Evolutionary conservation across 768 basidiomycete genomes (phyloP).

Genomic region (Suillus subluteus): DNA sequence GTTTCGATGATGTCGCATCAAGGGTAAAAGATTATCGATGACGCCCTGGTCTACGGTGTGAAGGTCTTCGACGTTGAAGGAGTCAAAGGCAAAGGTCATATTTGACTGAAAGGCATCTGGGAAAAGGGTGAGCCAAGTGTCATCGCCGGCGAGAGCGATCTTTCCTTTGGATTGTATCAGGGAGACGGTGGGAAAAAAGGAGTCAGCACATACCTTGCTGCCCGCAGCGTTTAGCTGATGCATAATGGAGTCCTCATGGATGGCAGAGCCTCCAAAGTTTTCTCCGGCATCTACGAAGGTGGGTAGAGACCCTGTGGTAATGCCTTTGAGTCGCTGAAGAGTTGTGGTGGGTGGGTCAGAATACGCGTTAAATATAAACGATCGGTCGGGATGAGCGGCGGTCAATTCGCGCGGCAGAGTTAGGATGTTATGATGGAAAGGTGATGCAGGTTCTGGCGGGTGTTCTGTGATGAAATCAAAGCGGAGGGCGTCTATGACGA

Average conservation of each 20-base stretch:
- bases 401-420: constrained; percentile 79
- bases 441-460: constrained; percentile 57
- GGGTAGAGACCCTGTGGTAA: constrained; percentile 93
- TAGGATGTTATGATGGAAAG: constrained; percentile 81
- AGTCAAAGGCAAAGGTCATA: constrained; percentile 87
- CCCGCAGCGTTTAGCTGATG: constrained; percentile 65
- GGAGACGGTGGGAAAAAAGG: neutral
- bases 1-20: constrained; percentile 50
- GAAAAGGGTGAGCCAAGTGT: constrained; percentile 94
- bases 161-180: constrained; percentile 37
- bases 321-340: constrained; percentile 90
- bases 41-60: constrained; percentile 96
- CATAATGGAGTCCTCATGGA: constrained; percentile 87
- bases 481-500: constrained; percentile 91
- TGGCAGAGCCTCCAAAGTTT: constrained; percentile 87
- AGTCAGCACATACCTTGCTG: constrained; percentile 53
- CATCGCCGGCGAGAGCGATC: constrained; percentile 93
- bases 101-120: constrained; percentile 72
- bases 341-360: constrained; percentile 96
- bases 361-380: constrained; percentile 87
- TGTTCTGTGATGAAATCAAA: constrained; percentile 89
- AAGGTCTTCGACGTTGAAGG: constrained; percentile 98
- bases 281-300: constrained; percentile 95
- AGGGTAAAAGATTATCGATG: constrained; percentile 78
- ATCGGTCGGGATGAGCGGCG: constrained; percentile 61